Base-by-base conservation (phyloP, 805 yeast species). In the Cephaloascus albidus region DNA sequence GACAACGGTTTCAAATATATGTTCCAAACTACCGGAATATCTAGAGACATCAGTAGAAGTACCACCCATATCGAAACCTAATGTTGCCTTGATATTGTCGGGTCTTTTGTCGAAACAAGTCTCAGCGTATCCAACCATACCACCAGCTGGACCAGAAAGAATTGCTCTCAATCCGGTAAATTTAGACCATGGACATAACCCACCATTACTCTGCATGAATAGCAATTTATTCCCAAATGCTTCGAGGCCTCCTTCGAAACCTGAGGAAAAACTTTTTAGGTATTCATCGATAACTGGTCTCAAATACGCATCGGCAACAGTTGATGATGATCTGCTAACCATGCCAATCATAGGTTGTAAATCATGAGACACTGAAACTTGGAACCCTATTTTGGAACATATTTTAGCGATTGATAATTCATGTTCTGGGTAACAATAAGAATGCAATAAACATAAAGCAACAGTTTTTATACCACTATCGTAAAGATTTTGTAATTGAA, bases 41-140 rank as follows among this genome's bases (percentile, higher is more conserved):
- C 72, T 47, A 2, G 70, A 65, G 5, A 67, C 71, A 41, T 67
- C 72, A 3, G 72, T 67, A 18, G 70, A 63, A 1, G 72, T 67
- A 18, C 72, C 72, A 33, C 72, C 72, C 40, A 68, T 68, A 49
- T 67, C 60, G 43, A 59, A 58, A 1, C 72, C 72, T 23, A 65
- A 58, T 23, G 68, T 61, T 16, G 65, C 66, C 33, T 41, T 49
- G 4, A 23, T 6, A 23, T 23, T 23, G 6, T 23, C 10, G 1
- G 62, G 58, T 43, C 76, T 69, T 5, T 28, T 44, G 40, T 57
- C 52, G 38, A 42, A 49, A 37, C 44, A 47, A 20, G 54, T 51
- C 30, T 40, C 40, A 14, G 50, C 47, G 32, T 45, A 42, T 15
- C 54, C 54, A 34, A 51, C 53, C 12, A 49, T 50, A n/a, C 54